These are phyloP conservation scores for Amoeboaphelidium occidentale DNA, from an alignment of 371 early-diverging fungal species.

Conservation along the genomic window DNA sequence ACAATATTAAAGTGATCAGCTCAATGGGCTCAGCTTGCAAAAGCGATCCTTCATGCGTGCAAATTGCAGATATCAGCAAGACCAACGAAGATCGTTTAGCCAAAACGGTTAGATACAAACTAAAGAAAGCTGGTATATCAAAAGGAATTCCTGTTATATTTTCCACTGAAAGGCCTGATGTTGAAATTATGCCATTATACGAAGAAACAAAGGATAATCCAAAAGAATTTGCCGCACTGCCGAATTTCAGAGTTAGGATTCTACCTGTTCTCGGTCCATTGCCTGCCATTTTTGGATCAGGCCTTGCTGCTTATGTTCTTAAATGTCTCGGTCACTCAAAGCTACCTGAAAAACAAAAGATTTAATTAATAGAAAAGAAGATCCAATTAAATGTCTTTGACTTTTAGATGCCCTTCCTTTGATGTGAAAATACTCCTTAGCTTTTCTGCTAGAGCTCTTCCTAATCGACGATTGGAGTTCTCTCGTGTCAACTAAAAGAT, in stretches of 20 bases:
- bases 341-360: too few species aligned
- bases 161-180: background rate
- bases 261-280: slow-evolving; percentile 3
- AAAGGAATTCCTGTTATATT: background rate
- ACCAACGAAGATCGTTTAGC: background rate
- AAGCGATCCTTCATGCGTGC: background rate
- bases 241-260: slow-evolving; percentile 2
- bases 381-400: too few species aligned
- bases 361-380: too few species aligned
- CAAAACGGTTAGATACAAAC: background rate
- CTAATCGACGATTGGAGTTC: too few species aligned
- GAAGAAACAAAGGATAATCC: background rate
- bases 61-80: background rate
- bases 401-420: too few species aligned
- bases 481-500: too few species aligned
- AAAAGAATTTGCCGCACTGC: slow-evolving; percentile 1
- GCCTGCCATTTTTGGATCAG: slow-evolving; percentile 2
- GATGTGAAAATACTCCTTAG: too few species aligned
- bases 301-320: slow-evolving; percentile 1
- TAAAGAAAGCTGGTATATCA: background rate
- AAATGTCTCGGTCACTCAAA: background rate
- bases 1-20: slow-evolving; percentile 16
- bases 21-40: background rate
- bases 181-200: background rate
- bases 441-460: too few species aligned